phyloP scores from a whole-genome alignment of 1,284 basidiomycete species.

The Leccinum subfulvum region DNA sequence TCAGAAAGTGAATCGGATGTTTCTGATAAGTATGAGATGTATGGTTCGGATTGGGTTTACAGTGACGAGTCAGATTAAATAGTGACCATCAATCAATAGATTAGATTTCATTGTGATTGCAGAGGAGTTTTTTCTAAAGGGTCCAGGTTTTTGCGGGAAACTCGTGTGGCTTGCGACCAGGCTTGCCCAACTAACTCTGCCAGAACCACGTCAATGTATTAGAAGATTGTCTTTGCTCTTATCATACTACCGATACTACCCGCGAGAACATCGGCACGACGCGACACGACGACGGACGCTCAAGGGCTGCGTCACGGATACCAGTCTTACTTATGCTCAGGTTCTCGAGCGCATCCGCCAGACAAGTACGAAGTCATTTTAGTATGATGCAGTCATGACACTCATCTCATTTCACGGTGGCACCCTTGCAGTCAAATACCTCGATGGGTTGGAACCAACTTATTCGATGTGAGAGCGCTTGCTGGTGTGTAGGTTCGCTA shows the following conservation, averaged over 20 bases:
- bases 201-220: no score
- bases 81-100: no score
- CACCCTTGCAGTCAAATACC: constrained; percentile 15
- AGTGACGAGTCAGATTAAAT: not conserved
- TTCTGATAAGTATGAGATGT: not conserved
- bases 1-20: not conserved
- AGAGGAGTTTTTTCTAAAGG: no score
- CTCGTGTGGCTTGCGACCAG: no score
- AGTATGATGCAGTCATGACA: not conserved
- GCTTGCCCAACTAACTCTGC: no score
- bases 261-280: no score
- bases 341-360: constrained; percentile 7
- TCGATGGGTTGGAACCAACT: constrained; percentile 18
- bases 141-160: no score
- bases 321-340: constrained; percentile 15
- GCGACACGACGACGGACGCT: constrained; percentile 5
- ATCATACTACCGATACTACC: no score
- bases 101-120: no score
- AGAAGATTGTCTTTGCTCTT: no score
- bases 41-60: not conserved
- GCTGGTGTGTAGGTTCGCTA: constrained; percentile 4
- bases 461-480: constrained; percentile 16
- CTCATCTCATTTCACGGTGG: not conserved
- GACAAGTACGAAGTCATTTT: constrained; percentile 7
- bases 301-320: not conserved